Conservation (phyloP, 257 asterid species). For the Solanum sejunctum region DNA sequence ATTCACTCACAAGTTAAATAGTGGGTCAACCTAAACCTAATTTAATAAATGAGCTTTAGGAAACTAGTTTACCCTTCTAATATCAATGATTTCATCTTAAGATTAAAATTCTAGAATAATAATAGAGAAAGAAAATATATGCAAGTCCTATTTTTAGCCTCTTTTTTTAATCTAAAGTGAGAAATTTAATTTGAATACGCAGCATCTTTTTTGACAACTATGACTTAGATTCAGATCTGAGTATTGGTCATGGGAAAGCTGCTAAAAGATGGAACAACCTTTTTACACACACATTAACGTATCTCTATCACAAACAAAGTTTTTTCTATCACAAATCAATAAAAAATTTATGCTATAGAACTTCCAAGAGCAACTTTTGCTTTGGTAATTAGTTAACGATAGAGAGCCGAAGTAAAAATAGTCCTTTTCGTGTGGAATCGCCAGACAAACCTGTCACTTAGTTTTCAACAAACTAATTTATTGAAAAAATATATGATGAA, state of each 20-base stretch:
- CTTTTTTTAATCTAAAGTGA: not conserved
- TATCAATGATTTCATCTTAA: no score
- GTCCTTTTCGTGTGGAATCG: no score
- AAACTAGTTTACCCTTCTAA: no score
- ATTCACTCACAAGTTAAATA: not conserved
- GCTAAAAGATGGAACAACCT: not conserved
- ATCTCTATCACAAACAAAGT: not conserved
- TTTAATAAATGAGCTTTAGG: not conserved
- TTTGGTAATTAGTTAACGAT: no score
- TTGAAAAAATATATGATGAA: no score
- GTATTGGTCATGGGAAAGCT: not conserved
- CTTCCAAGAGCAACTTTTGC: no score
- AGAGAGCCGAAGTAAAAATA: not conserved
- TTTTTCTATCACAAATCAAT: no score
- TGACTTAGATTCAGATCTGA: not conserved
- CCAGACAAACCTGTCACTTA: no score
- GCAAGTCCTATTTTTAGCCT: not conserved
- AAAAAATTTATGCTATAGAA: no score
- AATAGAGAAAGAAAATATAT: not conserved
- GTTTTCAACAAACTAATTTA: no score
- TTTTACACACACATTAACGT: not conserved
- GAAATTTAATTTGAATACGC: not conserved
- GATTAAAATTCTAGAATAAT: no score
- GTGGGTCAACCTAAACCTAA: not conserved
- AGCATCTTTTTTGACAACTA: not conserved